Conservation (phyloP, 306 rosid genomes). For the Abrus precatorius region DNA sequence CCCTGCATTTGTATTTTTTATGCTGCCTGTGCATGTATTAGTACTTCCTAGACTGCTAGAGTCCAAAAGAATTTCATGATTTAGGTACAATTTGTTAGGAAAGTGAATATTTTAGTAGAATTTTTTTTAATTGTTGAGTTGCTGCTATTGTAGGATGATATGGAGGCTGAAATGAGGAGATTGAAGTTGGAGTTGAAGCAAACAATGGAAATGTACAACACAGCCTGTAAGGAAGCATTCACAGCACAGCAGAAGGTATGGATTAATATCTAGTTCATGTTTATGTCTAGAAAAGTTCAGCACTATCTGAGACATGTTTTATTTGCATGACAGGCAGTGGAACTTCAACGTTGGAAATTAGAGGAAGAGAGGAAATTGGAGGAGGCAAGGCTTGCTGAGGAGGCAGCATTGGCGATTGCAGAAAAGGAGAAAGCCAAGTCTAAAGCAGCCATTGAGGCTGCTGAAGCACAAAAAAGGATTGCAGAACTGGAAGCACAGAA, state of each 20-base stretch:
- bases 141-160: slow-evolving; percentile 73
- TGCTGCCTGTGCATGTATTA: not conserved
- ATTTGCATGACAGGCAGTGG: slow-evolving; percentile 66
- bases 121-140: not conserved
- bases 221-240: slow-evolving; percentile 95
- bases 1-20: not conserved
- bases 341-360: slow-evolving; percentile 87
- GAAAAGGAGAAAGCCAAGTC: slow-evolving; percentile 88
- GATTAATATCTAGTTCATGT: not conserved
- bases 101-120: not conserved
- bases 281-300: slow-evolving; percentile 19
- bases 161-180: slow-evolving; percentile 93
- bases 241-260: slow-evolving; percentile 84
- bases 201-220: slow-evolving; percentile 96
- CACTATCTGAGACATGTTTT: slow-evolving; percentile 43
- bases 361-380: slow-evolving; percentile 84
- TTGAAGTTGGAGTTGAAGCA: slow-evolving; percentile 94
- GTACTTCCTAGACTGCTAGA: not conserved
- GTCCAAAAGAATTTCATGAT: not conserved
- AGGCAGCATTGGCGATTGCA: slow-evolving; percentile 79
- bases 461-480: slow-evolving; percentile 85
- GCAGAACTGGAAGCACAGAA: slow-evolving; percentile 89
- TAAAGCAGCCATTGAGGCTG: slow-evolving; percentile 90
- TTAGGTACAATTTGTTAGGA: slow-evolving; percentile 9
- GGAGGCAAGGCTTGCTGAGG: slow-evolving; percentile 82